Evolutionary conservation across 768 basidiomycete genomes (phyloP).

Genomic region (Phaeotremella skinneri): DNA sequence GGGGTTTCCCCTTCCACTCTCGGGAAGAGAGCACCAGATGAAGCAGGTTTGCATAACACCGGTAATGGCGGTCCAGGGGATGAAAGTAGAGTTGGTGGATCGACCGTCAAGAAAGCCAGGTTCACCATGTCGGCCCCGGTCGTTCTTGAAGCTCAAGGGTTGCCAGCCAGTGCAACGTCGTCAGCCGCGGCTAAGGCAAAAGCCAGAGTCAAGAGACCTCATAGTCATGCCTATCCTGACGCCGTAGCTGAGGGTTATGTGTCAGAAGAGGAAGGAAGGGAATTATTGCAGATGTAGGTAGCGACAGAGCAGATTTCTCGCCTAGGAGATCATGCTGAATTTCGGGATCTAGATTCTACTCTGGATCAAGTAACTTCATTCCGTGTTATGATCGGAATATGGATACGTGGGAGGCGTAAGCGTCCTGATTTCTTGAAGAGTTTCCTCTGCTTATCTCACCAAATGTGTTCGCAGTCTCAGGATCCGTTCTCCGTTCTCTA

Average conservation of each 20-base stretch:
- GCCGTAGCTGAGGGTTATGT: slow-evolving; percentile 83
- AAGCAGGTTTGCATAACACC: neutral
- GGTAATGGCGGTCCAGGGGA: neutral
- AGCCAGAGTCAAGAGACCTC: slow-evolving; percentile 28
- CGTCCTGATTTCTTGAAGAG: neutral
- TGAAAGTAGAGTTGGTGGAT: slow-evolving; percentile 2
- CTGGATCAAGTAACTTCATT: slow-evolving; percentile 86
- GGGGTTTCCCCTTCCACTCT: neutral
- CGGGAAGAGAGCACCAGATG: slow-evolving; percentile 2
- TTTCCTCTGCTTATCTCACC: slow-evolving; percentile 2
- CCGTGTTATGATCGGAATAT: slow-evolving; percentile 77
- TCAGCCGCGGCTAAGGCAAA: slow-evolving; percentile 20
- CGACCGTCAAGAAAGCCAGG: slow-evolving; percentile 30
- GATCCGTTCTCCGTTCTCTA: slow-evolving; percentile 86
- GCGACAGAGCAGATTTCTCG: too few relatives aligned
- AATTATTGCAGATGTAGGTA: slow-evolving; percentile 77
- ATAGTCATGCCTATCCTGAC: slow-evolving; percentile 68
- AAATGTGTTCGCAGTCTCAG: slow-evolving; percentile 57
- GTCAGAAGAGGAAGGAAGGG: slow-evolving; percentile 75
- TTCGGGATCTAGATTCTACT: slow-evolving; percentile 72
- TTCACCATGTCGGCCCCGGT: slow-evolving; percentile 31
- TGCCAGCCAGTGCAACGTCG: slow-evolving; percentile 15
- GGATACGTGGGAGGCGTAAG: slow-evolving; percentile 75
- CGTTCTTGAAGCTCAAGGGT: slow-evolving; percentile 32
- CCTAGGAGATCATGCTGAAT: too few relatives aligned